Base-by-base conservation (phyloP, 2,329 filamentous ascomycete genomes). In the Aspergillus felis region DNA sequence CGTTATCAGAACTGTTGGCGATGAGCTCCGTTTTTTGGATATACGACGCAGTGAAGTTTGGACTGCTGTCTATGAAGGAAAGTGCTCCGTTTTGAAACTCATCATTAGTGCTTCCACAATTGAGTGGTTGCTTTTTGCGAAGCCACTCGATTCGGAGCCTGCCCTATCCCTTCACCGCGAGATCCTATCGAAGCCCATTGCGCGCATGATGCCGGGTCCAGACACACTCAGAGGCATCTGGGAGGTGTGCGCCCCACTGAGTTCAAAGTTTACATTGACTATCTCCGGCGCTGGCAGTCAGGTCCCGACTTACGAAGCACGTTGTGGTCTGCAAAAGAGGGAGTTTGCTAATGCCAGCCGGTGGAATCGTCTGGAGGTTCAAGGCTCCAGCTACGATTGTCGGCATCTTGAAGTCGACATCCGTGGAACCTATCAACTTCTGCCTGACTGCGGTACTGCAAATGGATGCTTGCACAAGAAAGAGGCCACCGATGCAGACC, bases 381-480 rank as follows among this genome's bases (percentile, higher is more conserved):
- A 66, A 6, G 66, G 74, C 20, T 54, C 61, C 2, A 62, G 73
- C 14, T 58, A 71, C 2, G 63, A 70, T 14, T 60, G 68, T 4
- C 51, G 62, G 35, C 59, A 62, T 17, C 65, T 76, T 7, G 72
- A 73, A 24, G 50, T 63, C 1, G 71, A 80, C 53, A 66, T 87
- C 10, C 67, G 66, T 2, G 86, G 86, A 2, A 66, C 66, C 0
- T 88, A 86, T 61, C 61, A 74, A 6, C 71, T 80, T 9, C 71
- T 84, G 1, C 79, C 77, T 10, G 70, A 81, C 5, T 89, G 86
- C 63, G 85, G 84, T 4, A 86, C 82, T 3, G 80, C 85, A 0
- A 78, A 72, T 24, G 75, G 78, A 17, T 79, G 80, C 54, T 68
- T 88, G 24, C 86, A 87, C 68, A 80, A 78, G 62, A 78, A 72